Percentiles rank a stretch among this genome's conserved stretches.
phyloP scores from a whole-genome alignment of 2,329 filamentous ascomycete species.

The Alternaria conjuncta region DNA sequence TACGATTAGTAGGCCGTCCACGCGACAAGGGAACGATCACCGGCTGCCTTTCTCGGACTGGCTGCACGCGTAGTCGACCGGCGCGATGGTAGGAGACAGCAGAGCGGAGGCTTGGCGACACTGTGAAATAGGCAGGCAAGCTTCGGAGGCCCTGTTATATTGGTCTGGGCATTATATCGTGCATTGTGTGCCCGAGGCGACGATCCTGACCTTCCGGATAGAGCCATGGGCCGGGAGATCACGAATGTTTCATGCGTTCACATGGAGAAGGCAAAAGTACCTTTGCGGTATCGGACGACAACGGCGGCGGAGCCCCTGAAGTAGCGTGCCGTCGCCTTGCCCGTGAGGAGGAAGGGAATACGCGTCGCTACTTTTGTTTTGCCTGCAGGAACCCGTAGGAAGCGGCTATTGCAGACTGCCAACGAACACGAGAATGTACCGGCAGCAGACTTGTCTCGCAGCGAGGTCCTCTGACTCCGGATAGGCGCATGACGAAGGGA shows the following conservation, averaged over 20 bases:
- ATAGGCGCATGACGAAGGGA: constrained; percentile 5
- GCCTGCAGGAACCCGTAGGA: constrained; percentile 26
- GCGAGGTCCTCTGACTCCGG: background rate
- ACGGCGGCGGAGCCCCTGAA: constrained; percentile 1
- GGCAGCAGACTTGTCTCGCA: background rate
- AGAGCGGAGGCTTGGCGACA: constrained; percentile 21
- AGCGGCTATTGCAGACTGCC: constrained; percentile 11
- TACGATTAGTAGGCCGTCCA: constrained; percentile 7
- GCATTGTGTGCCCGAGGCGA: constrained; percentile 9
- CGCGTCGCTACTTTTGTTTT: background rate
- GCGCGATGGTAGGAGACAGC: constrained; percentile 8
- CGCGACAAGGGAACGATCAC: constrained; percentile 10
- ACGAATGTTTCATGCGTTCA: constrained; percentile 8
- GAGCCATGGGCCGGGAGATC: constrained; percentile 11
- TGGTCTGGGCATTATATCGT: constrained; percentile 24
- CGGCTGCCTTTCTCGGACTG: constrained; percentile 20
- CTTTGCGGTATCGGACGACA: background rate
- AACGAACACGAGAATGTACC: constrained; percentile 5
- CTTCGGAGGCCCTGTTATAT: constrained; percentile 8
- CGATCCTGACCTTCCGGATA: constrained; percentile 23
- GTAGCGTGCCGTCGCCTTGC: background rate
- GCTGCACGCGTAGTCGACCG: constrained; percentile 8
- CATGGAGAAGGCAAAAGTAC: constrained; percentile 1
- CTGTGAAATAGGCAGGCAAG: constrained; percentile 27
- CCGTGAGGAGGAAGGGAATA: background rate